These are phyloP conservation scores for Wickerhamiella domercqiae DNA, from an alignment of 805 yeast genomes.

Conservation along the genomic window DNA sequence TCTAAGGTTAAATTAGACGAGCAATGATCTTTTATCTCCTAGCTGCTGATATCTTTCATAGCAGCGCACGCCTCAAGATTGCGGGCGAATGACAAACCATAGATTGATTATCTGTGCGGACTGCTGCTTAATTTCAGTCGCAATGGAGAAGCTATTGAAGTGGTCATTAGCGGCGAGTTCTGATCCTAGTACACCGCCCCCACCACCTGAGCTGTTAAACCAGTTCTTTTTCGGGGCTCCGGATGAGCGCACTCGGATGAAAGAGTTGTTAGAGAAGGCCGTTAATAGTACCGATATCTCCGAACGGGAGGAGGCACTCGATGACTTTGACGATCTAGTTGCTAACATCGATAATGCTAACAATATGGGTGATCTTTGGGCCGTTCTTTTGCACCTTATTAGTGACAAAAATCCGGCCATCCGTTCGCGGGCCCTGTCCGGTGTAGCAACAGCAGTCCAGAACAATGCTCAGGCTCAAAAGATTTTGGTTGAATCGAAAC, in stretches of 20 bases:
- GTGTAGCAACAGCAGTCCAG: slow-evolving; percentile 84
- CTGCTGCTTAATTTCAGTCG: slow-evolving; percentile 1
- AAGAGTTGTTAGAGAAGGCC: slow-evolving; percentile 50
- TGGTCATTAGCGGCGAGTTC: slow-evolving; percentile 75
- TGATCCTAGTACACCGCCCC: slow-evolving; percentile 31
- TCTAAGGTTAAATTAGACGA: too few relatives aligned
- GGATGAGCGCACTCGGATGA: slow-evolving; percentile 85
- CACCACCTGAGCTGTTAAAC: slow-evolving; percentile 65
- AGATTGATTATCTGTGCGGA: too few relatives aligned
- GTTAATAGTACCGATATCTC: slow-evolving; percentile 42
- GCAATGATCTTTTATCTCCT: too few relatives aligned
- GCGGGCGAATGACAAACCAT: too few relatives aligned
- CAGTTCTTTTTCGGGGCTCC: slow-evolving; percentile 58
- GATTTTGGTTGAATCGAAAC: slow-evolving; percentile 30
- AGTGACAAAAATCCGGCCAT: slow-evolving; percentile 31
- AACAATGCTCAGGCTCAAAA: slow-evolving; percentile 68
- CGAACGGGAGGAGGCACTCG: slow-evolving; percentile 59
- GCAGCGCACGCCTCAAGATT: too few relatives aligned
- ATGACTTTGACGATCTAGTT: slow-evolving; percentile 82
- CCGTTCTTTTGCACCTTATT: slow-evolving; percentile 42
- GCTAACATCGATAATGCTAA: slow-evolving; percentile 93
- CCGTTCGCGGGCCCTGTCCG: slow-evolving; percentile 47
- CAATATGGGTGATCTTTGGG: slow-evolving; percentile 81
- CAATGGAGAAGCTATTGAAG: slow-evolving; percentile 77
- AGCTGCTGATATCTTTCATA: too few relatives aligned